Evolutionary conservation across 1,139 yeast species (phyloP), one percentile per base, ranked within the genome.

Genomic region (Maudiozyma humilis): DNA sequence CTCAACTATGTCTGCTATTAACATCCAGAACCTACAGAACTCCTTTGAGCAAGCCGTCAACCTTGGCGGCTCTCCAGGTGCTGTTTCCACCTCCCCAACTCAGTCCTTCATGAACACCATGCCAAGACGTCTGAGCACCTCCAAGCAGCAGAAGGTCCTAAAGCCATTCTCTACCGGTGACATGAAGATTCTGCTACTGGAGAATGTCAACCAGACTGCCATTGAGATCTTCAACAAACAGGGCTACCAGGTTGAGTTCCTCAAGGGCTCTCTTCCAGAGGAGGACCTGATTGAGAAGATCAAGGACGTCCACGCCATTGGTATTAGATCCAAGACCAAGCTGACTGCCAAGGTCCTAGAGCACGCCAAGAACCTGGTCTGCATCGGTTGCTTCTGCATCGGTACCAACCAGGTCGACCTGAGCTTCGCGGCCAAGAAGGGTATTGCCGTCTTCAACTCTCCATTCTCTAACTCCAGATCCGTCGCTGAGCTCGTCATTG

Each of bases 391-490:
- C 72, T 91, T 91, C 83, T 91, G 99, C 74, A 91, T 91, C 59
- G 99, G 99, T 61, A 93, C 98, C 47, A 91, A 91, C 71, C 99
- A 91, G 71, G 99, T 91, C 47, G 93, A 91, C 65, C 75, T 91
- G 55, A 86, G 84, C 53, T 84, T 66, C 58, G 99, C 99, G 48
- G 96, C 97, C 51, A 78, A 82, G 61, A 75, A 78, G 42, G 99
- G 99, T 71, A 77, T 89, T 66, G 89, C 97, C 42, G 98, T 91
- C 29, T 91, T 91, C 81, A 91, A 91, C 75, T 91, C 98, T 32
- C 99, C 99, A 46, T 91, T 93, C 72, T 88, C 96, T 53, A 91
- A 91, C 73, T 91, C 98, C 30, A 82, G 99, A 71, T 88, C 96
- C 3, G 99, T 91, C 40, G 99, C 99, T 48, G 99, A 91, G 71